phyloP scores from a whole-genome alignment of 176 grass and related monocot genomes.

The Carex parvula region DNA sequence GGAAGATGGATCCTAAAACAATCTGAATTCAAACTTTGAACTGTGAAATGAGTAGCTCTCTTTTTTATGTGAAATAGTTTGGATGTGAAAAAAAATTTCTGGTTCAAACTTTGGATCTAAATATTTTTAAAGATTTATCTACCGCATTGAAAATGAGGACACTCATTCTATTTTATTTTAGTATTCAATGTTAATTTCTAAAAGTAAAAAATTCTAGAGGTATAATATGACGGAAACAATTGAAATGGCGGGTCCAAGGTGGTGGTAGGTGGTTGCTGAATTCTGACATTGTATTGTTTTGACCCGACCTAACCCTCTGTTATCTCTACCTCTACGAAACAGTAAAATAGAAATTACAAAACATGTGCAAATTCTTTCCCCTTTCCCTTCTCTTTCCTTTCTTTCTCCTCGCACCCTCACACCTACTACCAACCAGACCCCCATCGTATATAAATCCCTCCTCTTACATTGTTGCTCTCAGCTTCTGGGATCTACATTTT shows the following conservation, averaged over 20 bases:
- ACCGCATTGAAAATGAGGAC: too few species aligned
- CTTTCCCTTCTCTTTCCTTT: conserved; percentile 7
- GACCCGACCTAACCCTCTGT: conserved; percentile 25
- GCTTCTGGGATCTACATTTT: conserved; percentile 24
- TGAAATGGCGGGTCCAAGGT: neutral
- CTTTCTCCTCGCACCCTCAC: neutral
- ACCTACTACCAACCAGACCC: conserved; percentile 31
- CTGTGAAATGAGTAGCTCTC: too few species aligned
- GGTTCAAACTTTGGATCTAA: too few species aligned
- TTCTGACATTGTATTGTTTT: neutral
- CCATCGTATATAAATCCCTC: conserved; percentile 7
- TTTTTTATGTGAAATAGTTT: too few species aligned
- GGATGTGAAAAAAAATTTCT: too few species aligned
- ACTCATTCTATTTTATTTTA: too few species aligned
- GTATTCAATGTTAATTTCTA: too few species aligned
- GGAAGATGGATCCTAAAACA: too few species aligned
- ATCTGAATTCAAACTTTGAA: too few species aligned
- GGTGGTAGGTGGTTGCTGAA: conserved; percentile 14
- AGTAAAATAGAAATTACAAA: conserved; percentile 1
- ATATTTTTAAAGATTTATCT: too few species aligned
- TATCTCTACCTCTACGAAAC: neutral
- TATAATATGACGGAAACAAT: neutral
- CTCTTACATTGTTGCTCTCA: neutral
- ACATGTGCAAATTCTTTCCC: neutral
- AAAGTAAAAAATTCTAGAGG: neutral